These are phyloP conservation scores for Tuber indicum DNA, from an alignment of 495 filamentous ascomycete genomes.

Conservation along the genomic window DNA sequence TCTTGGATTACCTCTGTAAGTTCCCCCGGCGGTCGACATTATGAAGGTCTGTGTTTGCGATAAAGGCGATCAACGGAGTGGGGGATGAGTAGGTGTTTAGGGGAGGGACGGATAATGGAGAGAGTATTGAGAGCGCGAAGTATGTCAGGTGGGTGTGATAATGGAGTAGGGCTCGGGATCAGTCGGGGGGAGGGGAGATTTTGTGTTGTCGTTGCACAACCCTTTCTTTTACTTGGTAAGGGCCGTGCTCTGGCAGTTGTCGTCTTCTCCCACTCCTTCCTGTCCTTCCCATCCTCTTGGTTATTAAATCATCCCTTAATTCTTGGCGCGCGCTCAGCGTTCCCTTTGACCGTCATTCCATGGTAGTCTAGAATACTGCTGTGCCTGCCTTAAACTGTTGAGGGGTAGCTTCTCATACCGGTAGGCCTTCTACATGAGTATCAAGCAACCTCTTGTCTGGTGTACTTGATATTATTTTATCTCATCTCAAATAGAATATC, in stretches of 20 bases:
- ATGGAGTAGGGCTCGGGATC: slow-evolving; percentile 1
- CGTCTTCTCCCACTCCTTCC: not conserved
- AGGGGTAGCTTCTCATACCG: not conserved
- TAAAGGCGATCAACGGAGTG: not conserved
- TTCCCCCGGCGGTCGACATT: slow-evolving; percentile 34
- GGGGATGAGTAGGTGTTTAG: slow-evolving; percentile 3
- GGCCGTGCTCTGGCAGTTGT: not conserved
- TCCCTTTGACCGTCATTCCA: not conserved
- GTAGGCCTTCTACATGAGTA: not conserved
- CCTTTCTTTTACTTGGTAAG: not conserved
- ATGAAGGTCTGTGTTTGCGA: slow-evolving; percentile 12
- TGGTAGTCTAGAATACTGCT: not conserved
- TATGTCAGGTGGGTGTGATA: not conserved
- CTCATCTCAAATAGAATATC: not conserved
- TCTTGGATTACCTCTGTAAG: slow-evolving; percentile 29
- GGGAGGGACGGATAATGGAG: slow-evolving; percentile 5
- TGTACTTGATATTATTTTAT: not conserved
- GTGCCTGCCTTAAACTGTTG: not conserved
- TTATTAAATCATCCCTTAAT: not conserved
- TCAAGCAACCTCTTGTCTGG: not conserved
- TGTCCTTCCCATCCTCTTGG: not conserved
- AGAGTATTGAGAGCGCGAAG: slow-evolving; percentile 7
- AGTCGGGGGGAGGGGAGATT: not conserved
- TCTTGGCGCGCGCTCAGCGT: not conserved
- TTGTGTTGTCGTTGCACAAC: not conserved